Evolutionary conservation across 2,329 filamentous ascomycete genomes (phyloP).

Genomic region (Epichloe sp.): DNA sequence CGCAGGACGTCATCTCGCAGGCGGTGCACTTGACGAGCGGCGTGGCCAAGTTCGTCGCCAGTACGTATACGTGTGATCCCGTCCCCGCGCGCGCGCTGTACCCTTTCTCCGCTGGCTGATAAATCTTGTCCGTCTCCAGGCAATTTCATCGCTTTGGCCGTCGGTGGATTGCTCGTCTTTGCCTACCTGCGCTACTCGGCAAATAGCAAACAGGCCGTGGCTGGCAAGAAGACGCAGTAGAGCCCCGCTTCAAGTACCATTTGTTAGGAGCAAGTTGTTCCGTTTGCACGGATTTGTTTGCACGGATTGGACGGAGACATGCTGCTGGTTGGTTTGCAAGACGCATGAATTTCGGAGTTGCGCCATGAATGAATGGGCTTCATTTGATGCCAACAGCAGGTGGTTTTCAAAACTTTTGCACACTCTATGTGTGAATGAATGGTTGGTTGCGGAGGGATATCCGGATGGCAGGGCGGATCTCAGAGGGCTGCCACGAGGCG

Average conservation of each 20-base stretch:
- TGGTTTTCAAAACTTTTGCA: too few relatives aligned
- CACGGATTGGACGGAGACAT: too few relatives aligned
- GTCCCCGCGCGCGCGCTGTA: too few relatives aligned
- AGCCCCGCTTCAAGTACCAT: too few relatives aligned
- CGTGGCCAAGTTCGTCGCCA: slow-evolving; percentile 25
- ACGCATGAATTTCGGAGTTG: too few relatives aligned
- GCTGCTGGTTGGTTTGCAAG: too few relatives aligned
- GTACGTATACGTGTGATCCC: slow-evolving; percentile 14
- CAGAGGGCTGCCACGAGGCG: slow-evolving; percentile 13
- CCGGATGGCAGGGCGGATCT: slow-evolving; percentile 29
- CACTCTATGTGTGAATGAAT: too few relatives aligned
- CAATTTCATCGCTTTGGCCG: slow-evolving; percentile 21
- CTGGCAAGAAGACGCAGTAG: slow-evolving; percentile 19
- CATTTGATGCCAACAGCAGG: slow-evolving; percentile 16
- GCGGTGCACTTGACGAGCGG: slow-evolving; percentile 25
- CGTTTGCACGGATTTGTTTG: too few relatives aligned
- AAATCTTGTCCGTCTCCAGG: slow-evolving; percentile 11
- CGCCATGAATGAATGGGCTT: too few relatives aligned
- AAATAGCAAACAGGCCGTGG: slow-evolving; percentile 15
- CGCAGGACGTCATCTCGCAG: slow-evolving; percentile 23
- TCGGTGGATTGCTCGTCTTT: slow-evolving; percentile 21
- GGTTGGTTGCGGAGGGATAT: slow-evolving; percentile 30
- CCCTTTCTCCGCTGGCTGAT: background rate
- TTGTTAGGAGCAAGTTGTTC: too few relatives aligned
- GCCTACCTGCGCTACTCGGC: slow-evolving; percentile 22